These are phyloP conservation scores for Solanum medicagineum DNA, from an alignment of 257 asterid species.

Conservation along the genomic window DNA sequence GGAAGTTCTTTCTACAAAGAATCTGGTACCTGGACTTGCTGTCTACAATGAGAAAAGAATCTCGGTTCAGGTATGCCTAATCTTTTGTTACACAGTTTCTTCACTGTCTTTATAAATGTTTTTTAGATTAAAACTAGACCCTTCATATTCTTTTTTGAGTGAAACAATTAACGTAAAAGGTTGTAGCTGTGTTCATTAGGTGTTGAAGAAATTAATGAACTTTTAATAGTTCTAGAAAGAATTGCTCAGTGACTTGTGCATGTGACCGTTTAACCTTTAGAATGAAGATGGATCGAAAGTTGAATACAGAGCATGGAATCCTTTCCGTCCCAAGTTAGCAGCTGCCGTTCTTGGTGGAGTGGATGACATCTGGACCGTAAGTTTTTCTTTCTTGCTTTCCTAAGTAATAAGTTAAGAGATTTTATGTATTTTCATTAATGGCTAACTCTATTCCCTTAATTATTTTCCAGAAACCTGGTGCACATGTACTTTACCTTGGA, in stretches of 20 bases:
- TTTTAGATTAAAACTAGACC: not conserved
- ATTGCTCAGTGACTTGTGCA: not conserved
- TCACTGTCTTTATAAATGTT: not conserved
- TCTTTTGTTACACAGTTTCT: not conserved
- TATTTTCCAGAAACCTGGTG: constrained; percentile 26
- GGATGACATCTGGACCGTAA: constrained; percentile 88
- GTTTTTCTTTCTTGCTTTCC: not conserved
- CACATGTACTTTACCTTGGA: constrained; percentile 31
- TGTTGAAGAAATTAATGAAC: not conserved
- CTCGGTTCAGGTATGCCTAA: constrained; percentile 47
- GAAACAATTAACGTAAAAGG: not conserved
- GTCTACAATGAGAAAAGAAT: constrained; percentile 82
- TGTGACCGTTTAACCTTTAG: constrained; percentile 3
- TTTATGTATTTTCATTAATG: not conserved
- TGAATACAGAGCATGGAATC: constrained; percentile 95
- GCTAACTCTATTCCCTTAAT: not conserved
- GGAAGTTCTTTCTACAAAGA: constrained; percentile 82
- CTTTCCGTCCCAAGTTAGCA: constrained; percentile 91
- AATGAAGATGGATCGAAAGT: constrained; percentile 71
- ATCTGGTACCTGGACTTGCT: constrained; percentile 82
- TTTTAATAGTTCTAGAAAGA: not conserved
- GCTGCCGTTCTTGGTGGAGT: constrained; percentile 91
- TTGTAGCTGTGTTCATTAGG: not conserved
- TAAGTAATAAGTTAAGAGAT: not conserved
- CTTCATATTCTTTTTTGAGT: not conserved